These are phyloP conservation scores for Bryopsis sp. DNA, from an alignment of 139 green algal genomes.

Conservation along the genomic window DNA sequence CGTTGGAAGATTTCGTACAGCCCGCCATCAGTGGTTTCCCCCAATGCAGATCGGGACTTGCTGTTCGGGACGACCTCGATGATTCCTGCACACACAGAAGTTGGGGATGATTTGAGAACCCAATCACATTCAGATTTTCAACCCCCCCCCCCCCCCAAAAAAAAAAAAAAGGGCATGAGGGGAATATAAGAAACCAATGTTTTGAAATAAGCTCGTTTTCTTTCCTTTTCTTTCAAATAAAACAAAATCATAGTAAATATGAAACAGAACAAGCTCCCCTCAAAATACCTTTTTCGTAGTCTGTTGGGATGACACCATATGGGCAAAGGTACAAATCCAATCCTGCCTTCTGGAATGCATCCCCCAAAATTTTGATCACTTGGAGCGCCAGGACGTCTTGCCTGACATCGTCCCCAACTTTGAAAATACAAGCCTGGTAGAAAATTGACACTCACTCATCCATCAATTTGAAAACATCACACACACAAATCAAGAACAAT, in stretches of 20 bases:
- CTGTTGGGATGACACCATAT: slow-evolving; percentile 92
- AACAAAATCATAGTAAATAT: not conserved
- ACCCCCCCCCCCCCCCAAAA: too few species aligned
- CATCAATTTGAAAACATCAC: too few species aligned
- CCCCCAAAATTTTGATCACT: slow-evolving; percentile 69
- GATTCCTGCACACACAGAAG: slow-evolving; percentile 19
- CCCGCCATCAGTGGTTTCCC: slow-evolving; percentile 82
- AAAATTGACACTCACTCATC: too few species aligned
- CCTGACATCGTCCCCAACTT: slow-evolving; percentile 92
- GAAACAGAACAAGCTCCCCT: slow-evolving; percentile 57
- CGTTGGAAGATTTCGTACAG: slow-evolving; percentile 88
- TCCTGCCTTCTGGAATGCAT: slow-evolving; percentile 53
- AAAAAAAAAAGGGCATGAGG: too few species aligned
- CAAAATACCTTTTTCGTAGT: slow-evolving; percentile 92
- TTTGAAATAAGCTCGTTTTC: too few species aligned
- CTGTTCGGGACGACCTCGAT: slow-evolving; percentile 71
- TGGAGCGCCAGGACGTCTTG: slow-evolving; percentile 96
- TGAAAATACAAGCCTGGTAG: slow-evolving; percentile 85
- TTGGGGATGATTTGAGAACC: not conserved
- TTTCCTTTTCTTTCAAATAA: too few species aligned
- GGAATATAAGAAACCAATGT: too few species aligned
- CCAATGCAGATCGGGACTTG: slow-evolving; percentile 59
- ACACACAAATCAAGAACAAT: too few species aligned
- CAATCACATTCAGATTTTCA: not conserved
- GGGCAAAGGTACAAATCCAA: slow-evolving; percentile 82